Conservation (phyloP, 306 rosid species). For the Herpetospermum pedunculosum region DNA sequence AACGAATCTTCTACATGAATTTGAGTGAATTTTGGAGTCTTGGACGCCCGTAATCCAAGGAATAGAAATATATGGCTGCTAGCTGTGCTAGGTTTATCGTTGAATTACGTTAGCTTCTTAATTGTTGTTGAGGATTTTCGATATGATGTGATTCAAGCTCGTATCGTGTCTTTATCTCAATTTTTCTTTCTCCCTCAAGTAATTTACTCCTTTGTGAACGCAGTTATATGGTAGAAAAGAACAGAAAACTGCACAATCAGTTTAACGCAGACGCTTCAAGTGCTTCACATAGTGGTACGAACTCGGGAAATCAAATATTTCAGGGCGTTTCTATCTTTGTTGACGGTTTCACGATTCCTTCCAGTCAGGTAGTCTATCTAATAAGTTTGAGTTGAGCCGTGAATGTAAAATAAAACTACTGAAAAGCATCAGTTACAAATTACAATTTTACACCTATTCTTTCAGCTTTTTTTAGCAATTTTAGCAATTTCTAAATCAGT, state of each 20-base stretch:
- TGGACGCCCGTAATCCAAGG: background rate
- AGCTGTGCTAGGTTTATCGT: background rate
- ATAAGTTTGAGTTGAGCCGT: background rate
- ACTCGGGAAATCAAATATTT: constrained; percentile 40
- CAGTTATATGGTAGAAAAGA: constrained; percentile 78
- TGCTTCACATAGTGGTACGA: constrained; percentile 19
- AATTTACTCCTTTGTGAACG: background rate
- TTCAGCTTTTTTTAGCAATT: background rate
- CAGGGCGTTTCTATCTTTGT: constrained; percentile 73
- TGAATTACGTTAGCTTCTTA: background rate
- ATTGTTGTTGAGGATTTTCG: background rate
- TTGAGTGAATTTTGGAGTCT: background rate
- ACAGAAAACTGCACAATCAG: constrained; percentile 62
- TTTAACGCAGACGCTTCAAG: constrained; percentile 54
- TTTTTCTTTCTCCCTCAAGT: background rate
- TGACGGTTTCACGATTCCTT: constrained; percentile 87
- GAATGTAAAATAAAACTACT: background rate
- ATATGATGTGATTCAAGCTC: background rate
- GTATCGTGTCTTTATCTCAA: background rate
- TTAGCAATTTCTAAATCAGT: background rate
- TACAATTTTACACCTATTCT: background rate
- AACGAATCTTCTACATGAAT: background rate
- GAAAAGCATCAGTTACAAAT: background rate
- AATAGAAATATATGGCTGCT: background rate
- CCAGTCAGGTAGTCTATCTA: constrained; percentile 49